Evolutionary conservation across 345 rosid genomes (phyloP).

Genomic region (Salix purpurea): DNA sequence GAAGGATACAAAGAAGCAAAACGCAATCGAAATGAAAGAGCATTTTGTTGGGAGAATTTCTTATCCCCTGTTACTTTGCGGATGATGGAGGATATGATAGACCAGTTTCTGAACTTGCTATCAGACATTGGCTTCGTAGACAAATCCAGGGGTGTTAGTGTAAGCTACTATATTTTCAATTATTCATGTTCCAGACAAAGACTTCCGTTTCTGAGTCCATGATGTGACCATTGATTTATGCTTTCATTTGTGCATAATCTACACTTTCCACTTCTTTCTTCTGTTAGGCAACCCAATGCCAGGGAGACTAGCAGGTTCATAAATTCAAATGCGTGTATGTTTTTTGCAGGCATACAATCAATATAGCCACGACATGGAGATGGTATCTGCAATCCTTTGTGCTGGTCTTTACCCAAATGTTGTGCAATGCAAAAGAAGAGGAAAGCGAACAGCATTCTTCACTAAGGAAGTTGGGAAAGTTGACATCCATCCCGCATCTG

Average conservation of each 20-base stretch:
- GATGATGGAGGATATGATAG: conserved; percentile 97
- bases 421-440: conserved; percentile 95
- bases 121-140: conserved; percentile 88
- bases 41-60: conserved; percentile 84
- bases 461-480: conserved; percentile 95
- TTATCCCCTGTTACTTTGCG: conserved; percentile 73
- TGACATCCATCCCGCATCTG: conserved; percentile 91
- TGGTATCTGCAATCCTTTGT: conserved; percentile 79
- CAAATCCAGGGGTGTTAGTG: conserved; percentile 71
- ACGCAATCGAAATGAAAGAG: conserved; percentile 53
- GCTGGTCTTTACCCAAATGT: conserved; percentile 98
- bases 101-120: conserved; percentile 76
- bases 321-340: background rate
- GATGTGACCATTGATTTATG: background rate
- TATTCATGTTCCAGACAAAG: background rate
- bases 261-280: no score
- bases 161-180: conserved; percentile 38
- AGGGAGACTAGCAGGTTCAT: background rate
- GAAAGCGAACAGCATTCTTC: conserved; percentile 83
- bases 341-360: conserved; percentile 71
- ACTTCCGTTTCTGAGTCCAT: background rate
- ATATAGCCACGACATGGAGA: conserved; percentile 79
- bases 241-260: background rate
- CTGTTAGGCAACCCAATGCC: no score
- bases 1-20: conserved; percentile 82